Conservation (phyloP, 2,329 filamentous ascomycete species). For the Alternaria atra region DNA sequence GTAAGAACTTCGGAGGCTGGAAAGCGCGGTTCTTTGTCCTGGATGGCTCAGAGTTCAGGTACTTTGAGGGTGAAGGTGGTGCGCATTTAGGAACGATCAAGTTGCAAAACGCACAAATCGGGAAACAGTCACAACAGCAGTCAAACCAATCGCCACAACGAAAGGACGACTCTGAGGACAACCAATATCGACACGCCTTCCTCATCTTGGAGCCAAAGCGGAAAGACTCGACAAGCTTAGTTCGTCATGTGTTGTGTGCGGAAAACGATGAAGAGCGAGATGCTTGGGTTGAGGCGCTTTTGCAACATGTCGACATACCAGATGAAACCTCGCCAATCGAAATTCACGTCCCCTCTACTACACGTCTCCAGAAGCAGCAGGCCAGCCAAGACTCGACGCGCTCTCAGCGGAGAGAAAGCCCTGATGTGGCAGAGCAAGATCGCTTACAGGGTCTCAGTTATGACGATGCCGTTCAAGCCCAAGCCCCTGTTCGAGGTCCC, state of each 20-base stretch:
- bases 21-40: constrained; percentile 82
- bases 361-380: constrained; percentile 54
- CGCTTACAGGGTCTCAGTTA: constrained; percentile 62
- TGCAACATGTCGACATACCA: constrained; percentile 87
- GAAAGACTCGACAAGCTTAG: constrained; percentile 86
- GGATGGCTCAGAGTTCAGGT: constrained; percentile 78
- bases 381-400: constrained; percentile 39
- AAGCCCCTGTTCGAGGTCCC: constrained; percentile 63
- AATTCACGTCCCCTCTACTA: constrained; percentile 54
- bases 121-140: constrained; percentile 80
- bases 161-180: constrained; percentile 79
- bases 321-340: constrained; percentile 50
- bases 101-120: constrained; percentile 88
- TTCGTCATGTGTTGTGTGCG: constrained; percentile 93
- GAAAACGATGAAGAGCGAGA: constrained; percentile 94
- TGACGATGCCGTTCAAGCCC: constrained; percentile 65
- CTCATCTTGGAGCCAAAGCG: constrained; percentile 94
- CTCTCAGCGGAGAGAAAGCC: constrained; percentile 49
- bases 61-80: constrained; percentile 91
- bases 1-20: constrained; percentile 99
- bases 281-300: constrained; percentile 87
- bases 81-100: constrained; percentile 94
- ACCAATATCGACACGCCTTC: constrained; percentile 96
- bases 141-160: constrained; percentile 68
- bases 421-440: constrained; percentile 46